Evolutionary conservation across 2,329 filamentous ascomycete species (phyloP), one percentile per base, ranked within the genome.

Genomic region (Fusarium austroafricanum): DNA sequence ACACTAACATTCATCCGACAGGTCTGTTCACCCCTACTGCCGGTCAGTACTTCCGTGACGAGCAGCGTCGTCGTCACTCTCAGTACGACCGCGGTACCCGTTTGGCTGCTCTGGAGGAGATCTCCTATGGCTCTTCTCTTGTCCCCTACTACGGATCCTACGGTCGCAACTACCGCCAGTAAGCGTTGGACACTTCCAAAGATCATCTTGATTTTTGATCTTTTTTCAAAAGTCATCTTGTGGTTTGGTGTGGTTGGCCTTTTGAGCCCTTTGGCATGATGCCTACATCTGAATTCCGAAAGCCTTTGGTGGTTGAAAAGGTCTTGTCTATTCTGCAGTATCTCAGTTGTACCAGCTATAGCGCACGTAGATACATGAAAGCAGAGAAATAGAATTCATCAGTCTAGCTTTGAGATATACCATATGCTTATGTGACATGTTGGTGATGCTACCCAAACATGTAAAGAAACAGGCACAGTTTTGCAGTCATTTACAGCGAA

Each of bases 31-130:
- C 93, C 5, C 93, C 93, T 7, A 91, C 92, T 67, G 89, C 90
- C 45, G 89, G 89, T 17, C 90, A 92, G 75, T 88, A 92, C 55
- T 88, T 89, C 71, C 87, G 90, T 17, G 89, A 92, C 66, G 90
- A 94, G 75, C 92, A 94, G 76, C 89, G 92, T 64, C 90, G 90
- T 47, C 89, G 91, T 55, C 87, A 89, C 51, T 94, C 92, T 21
- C 90, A 92, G 73, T 97, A 88, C 72, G 93, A 97, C 72, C 90
- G 93, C 64, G 93, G 93, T 28, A 96, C 92, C 28, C 87, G 89
- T 58, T 85, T 92, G 64, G 90, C 90, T 20, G 89, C 88, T 20
- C 79, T 90, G 14, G 89, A 92, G 74, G 87, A 90, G 73, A 86
- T 82, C 58, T 85, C 87, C 65, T 85, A 83, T 55, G 84, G 87